phyloP scores from a whole-genome alignment of 1,284 basidiomycete genomes.

The Pholiota adiposa region DNA sequence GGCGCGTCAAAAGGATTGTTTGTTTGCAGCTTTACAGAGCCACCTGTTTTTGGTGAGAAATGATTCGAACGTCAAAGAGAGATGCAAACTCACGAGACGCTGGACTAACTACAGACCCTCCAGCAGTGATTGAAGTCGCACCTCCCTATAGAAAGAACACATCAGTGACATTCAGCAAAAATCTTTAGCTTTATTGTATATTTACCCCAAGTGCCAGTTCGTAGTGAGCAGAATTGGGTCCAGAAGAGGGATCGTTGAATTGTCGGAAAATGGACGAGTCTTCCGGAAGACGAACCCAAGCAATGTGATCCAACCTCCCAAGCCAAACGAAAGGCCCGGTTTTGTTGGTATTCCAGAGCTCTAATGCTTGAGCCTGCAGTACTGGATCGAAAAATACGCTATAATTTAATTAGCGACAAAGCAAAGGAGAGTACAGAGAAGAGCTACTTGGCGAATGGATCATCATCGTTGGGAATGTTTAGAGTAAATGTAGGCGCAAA shows the following conservation, averaged over 20 bases:
- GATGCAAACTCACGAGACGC: slow-evolving; percentile 28
- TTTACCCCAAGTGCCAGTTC: slow-evolving; percentile 34
- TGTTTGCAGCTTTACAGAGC: slow-evolving; percentile 31
- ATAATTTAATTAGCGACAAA: slow-evolving; percentile 7
- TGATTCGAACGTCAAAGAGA: background rate
- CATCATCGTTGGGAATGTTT: slow-evolving; percentile 25
- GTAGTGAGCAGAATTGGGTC: slow-evolving; percentile 34
- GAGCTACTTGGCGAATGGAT: slow-evolving; percentile 40
- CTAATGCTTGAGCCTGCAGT: slow-evolving; percentile 20
- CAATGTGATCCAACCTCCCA: slow-evolving; percentile 32
- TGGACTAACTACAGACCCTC: slow-evolving; percentile 60
- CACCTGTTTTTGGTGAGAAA: slow-evolving; percentile 20
- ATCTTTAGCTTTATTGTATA: background rate
- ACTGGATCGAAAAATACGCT: slow-evolving; percentile 25
- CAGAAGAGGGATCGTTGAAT: slow-evolving; percentile 32
- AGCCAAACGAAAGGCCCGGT: slow-evolving; percentile 31
- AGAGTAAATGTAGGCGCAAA: slow-evolving; percentile 22
- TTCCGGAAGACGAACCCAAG: slow-evolving; percentile 30
- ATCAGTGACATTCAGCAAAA: background rate
- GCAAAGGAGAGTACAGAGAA: slow-evolving; percentile 23
- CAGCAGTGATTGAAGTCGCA: slow-evolving; percentile 51
- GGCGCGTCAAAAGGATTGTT: slow-evolving; percentile 39
- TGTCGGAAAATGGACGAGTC: slow-evolving; percentile 27
- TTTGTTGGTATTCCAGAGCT: slow-evolving; percentile 25
- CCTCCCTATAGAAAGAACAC: slow-evolving; percentile 21